phyloP scores from a whole-genome alignment of 2,329 filamentous ascomycete genomes.

The Clarireedia paspali region DNA sequence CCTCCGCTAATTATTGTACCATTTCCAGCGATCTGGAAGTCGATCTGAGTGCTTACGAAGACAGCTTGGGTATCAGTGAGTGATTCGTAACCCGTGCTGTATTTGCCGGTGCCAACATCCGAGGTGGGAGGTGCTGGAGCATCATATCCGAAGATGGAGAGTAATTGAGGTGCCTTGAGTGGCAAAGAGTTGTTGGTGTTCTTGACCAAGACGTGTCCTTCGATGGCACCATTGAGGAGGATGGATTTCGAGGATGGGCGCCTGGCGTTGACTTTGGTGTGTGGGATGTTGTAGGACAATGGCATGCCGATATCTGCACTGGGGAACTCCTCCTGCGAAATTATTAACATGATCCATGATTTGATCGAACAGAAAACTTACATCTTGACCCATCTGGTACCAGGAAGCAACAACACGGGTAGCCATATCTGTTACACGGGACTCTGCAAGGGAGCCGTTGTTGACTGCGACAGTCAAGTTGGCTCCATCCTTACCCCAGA shows the following conservation, averaged over 20 bases:
- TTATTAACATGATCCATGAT: not conserved
- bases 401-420: conserved; percentile 49
- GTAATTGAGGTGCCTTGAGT: conserved; percentile 37
- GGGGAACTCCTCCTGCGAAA: conserved; percentile 19
- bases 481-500: conserved; percentile 14
- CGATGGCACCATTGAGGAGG: conserved; percentile 42
- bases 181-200: conserved; percentile 49
- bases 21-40: not conserved
- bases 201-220: conserved; percentile 57
- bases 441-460: conserved; percentile 41
- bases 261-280: conserved; percentile 46
- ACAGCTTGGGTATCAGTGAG: not conserved
- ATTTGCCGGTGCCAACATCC: not conserved
- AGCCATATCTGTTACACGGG: conserved; percentile 55
- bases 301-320: conserved; percentile 42
- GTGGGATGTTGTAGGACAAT: conserved; percentile 39
- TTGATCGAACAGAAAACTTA: conserved; percentile 15
- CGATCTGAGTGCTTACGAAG: not conserved
- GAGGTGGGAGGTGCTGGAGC: conserved; percentile 23
- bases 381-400: conserved; percentile 52
- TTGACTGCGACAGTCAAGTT: conserved; percentile 46
- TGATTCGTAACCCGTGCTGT: not conserved
- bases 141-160: conserved; percentile 56
- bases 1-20: not conserved
- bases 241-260: conserved; percentile 41